Evolutionary conservation across 202 grass and related monocot species (phyloP).

Genomic region (Zoysia matrella): DNA sequence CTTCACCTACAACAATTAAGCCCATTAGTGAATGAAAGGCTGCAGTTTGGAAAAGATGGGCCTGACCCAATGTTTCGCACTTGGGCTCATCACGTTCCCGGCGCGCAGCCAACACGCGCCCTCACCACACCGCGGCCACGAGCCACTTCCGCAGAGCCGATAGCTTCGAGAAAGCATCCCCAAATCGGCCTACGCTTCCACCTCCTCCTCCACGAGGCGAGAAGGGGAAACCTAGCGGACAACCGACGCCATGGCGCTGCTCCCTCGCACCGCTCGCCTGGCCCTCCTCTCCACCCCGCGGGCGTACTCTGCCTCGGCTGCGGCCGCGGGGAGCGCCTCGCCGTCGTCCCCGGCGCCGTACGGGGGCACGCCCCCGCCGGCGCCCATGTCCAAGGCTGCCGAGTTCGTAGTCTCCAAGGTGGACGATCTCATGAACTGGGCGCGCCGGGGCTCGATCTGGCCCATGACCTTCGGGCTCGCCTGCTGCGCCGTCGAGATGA

Average conservation of each 20-base stretch:
- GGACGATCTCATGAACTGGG: slow-evolving; percentile 93
- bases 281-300: slow-evolving; percentile 67
- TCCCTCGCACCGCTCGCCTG: slow-evolving; percentile 82
- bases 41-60: not conserved
- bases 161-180: slow-evolving; percentile 38
- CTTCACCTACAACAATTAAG: not conserved
- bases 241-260: slow-evolving; percentile 68
- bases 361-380: slow-evolving; percentile 28
- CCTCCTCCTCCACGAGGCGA: slow-evolving; percentile 42
- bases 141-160: not conserved
- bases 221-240: slow-evolving; percentile 32
- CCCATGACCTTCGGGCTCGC: slow-evolving; percentile 94
- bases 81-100: slow-evolving; percentile 5
- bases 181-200: slow-evolving; percentile 33
- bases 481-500: slow-evolving; percentile 98
- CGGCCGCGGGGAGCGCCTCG: slow-evolving; percentile 20
- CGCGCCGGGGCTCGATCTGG: slow-evolving; percentile 81
- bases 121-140: slow-evolving; percentile 1
- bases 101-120: slow-evolving; percentile 29
- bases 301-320: slow-evolving; percentile 38
- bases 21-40: not conserved
- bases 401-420: slow-evolving; percentile 97
- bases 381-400: slow-evolving; percentile 67
- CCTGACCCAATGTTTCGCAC: not conserved
- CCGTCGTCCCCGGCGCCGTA: not conserved